Base-by-base conservation (phyloP, 2,329 filamentous ascomycete species). In the Pseudocercospora fuligena region DNA sequence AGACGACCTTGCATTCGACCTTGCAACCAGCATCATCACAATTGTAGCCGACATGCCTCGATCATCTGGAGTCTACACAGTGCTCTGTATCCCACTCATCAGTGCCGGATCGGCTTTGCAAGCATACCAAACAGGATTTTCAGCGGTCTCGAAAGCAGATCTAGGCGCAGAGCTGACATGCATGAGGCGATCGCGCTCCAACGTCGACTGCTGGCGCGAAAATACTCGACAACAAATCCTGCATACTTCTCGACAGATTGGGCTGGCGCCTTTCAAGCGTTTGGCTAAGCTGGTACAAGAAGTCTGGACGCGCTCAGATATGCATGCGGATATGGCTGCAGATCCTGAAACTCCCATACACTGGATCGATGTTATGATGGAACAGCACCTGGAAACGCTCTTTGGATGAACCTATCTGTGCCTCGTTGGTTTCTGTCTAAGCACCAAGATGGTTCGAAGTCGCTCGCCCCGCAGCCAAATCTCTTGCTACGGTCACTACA, bases 401-500 rank as follows among this genome's bases (percentile, higher is more conserved):
- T 66, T 65, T 49, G 68, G 66, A 43, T 70, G 66, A 69, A 19
- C 2, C 11, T n/a, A 29, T 12, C 12, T 23, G 46, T 9, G 46
- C 43, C 1, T 19, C 4, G 16, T 9, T 23, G 46, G 6, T 49
- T 49, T 11, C 43, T 49, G 21, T 6, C n/a, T 8, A 9, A 23
- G 9, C n/a, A 49, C 16, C 16, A 49, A 49, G 1, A 21, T 49
- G 23, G 25, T 25, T 14, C 7, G 46, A 23, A 21, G n/a, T 12
- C n/a, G n/a, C 21, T 9, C 14, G 7, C 14, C 21, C 46, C 7
- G 46, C n/a, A 6, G 46, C 14, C 14, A 47, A 9, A 47, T 47
- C 33, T 21, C 25, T 31, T 8, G 27, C 74, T 85, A 89, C 71
- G 87, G 73, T 31, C 16, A 40, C n/a, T 14, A 65, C 71, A 60